Evolutionary conservation across 2,329 filamentous ascomycete genomes (phyloP), one percentile per base, ranked within the genome.

Genomic region (Xylaria sp.): DNA sequence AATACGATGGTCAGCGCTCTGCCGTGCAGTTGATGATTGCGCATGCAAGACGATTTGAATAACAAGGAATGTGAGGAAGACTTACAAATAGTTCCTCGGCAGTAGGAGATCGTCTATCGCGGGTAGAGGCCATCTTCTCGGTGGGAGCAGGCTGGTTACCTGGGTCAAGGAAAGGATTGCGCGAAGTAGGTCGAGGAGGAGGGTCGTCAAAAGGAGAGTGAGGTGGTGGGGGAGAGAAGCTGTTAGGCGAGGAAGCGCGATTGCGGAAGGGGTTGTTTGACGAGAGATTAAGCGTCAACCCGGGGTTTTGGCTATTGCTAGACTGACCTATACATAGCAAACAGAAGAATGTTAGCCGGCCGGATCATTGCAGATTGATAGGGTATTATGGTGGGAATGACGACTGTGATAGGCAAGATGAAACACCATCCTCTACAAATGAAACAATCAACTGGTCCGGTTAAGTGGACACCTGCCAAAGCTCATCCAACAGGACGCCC

Each of bases 191-290:
- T 67, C 86, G 81, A 64, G 77, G 74, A 63, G 77, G 74, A 59
- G 76, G 78, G 72, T 85, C 82, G 72, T 84, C 83, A 68, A 85
- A 85, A 57, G 81, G 85, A 60, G 82, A 87, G 59, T 72, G 73
- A 63, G 75, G 76, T 56, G 65, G 64, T 18, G 71, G 74, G 66
- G 71, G 74, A 67, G 65, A 68, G 60, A 66, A 76, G 65, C 68
- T 65, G 61, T 57, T 69, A 68, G 83, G 87, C 60, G 88, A 90
- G 37, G 79, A 77, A 60, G 86, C 84, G 67, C 87, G 85, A 72
- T 90, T 90, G 76, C 89, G 87, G 67, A 85, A 92, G 59, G 89
- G 89, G 70, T 92, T 92, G 80, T 92, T 92, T 71, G 89, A 92
- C 72, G 87, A 86, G 67, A 92, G 82, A 73, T 86, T 88, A 71